phyloP scores from a whole-genome alignment of 2,329 filamentous ascomycete species.

The Fusarium protoensiforme region DNA sequence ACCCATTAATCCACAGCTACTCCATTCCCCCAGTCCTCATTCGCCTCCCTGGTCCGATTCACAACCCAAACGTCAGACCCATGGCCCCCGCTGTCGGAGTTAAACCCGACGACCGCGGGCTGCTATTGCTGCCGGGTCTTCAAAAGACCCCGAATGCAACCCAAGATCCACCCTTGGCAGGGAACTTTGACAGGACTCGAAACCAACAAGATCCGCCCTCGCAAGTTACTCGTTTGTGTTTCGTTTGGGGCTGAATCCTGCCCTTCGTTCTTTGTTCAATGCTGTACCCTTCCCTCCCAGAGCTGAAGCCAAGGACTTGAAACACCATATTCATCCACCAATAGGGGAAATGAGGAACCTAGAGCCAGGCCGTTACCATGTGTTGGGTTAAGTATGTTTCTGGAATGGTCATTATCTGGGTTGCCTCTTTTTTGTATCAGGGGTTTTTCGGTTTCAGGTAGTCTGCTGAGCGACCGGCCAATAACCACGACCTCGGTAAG shows the following conservation, averaged over 20 bases:
- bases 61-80: constrained; percentile 29
- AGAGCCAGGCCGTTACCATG: background rate
- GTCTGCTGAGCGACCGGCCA: background rate
- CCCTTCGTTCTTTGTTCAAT: background rate
- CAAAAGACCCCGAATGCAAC: background rate
- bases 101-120: constrained; percentile 23
- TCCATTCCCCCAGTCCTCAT: constrained; percentile 9
- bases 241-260: background rate
- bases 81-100: constrained; percentile 28
- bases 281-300: background rate
- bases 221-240: background rate
- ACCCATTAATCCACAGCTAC: background rate
- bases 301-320: background rate
- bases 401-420: background rate
- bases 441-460: background rate
- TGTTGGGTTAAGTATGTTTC: background rate
- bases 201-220: background rate
- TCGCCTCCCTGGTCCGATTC: constrained; percentile 29
- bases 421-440: background rate
- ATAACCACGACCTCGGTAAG: background rate
- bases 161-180: background rate
- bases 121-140: constrained; percentile 5
- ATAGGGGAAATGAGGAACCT: background rate
- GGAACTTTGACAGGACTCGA: background rate
- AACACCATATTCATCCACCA: background rate